Base-by-base conservation (phyloP, 2,329 filamentous ascomycete genomes). In the Shiraia sp. region DNA sequence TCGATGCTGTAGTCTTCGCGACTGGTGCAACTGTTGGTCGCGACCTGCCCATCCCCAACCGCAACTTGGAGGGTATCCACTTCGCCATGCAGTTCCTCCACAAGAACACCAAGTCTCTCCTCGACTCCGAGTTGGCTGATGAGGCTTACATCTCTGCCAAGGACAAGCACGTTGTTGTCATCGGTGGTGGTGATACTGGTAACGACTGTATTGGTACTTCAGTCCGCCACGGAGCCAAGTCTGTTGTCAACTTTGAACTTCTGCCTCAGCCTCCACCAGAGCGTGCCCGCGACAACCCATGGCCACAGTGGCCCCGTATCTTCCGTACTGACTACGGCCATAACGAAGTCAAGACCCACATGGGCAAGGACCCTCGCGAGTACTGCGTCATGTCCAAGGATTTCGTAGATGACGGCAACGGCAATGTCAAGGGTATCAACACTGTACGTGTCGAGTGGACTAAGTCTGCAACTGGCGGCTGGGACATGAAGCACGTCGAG, bases 241-340 rank as follows among this genome's bases (percentile, higher is more conserved):
- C 89, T 1, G 89, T 97, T 51, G 88, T 88, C 74, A 96, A 97
- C 81, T 96, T 97, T 59, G 92, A 97, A 77, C 79, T 97, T 42
- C 80, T 97, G 50, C 92, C 92, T 22, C 90, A 96, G 73, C 92
- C 92, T 57, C 90, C 91, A 6, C 82, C 88, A 46, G 86, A 95
- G 79, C 90, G 92, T 74, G 90, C 88, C 52, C 82, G 83, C 51
- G 92, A 96, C 73, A 97, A 97, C 79, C 92, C 92, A 49, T 97
- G 92, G 92, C 92, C 92, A 8, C 92, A 96, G 74, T 97, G 92
- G 91, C 92, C 92, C 43, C 88, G 91, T 63, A 91, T 96, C 69
- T 96, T 96, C 80, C 90, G 92, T 59, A 88, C 96, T n/a, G 92
- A 97, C 74, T 97, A 97, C 65, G 92, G 92, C 42, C 92, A 97